phyloP scores from a whole-genome alignment of 352 stramenopile genomes.

The Pythium apleroticum region DNA sequence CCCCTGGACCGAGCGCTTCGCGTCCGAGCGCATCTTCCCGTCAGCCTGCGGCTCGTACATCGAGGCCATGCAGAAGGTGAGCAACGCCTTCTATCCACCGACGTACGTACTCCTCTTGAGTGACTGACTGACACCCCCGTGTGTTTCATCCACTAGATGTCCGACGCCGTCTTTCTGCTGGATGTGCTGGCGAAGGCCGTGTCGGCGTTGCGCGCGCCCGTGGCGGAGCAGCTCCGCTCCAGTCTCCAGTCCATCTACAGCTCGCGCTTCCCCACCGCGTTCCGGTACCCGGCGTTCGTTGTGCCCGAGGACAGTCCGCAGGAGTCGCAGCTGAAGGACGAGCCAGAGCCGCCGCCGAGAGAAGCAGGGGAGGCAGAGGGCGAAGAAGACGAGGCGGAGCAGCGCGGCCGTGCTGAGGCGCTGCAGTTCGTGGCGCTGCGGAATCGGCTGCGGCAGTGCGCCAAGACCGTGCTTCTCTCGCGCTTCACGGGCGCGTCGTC shows the following conservation, averaged over 20 bases:
- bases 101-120: no score
- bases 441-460: conserved; percentile 24
- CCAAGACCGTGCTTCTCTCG: conserved; percentile 25
- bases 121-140: not conserved
- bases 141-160: conserved; percentile 14
- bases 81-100: not conserved
- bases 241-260: no score
- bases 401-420: no score
- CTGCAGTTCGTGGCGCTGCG: conserved; percentile 26
- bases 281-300: no score
- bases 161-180: conserved; percentile 22
- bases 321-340: no score
- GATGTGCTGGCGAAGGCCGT: conserved; percentile 20
- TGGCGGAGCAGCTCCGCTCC: no score
- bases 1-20: not conserved
- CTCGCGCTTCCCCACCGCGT: no score
- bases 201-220: conserved; percentile 1
- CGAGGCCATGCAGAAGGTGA: conserved; percentile 26
- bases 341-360: no score
- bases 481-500: no score
- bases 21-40: conserved; percentile 19
- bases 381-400: conserved; percentile 21
- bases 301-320: no score
- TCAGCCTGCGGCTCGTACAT: conserved; percentile 14
- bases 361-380: conserved; percentile 12